Percentiles rank a stretch among this genome's conserved stretches.
These are phyloP conservation scores for Ulota crispa DNA, from an alignment of 225 moss, liverwort and hornwort genomes.

Conservation along the genomic window DNA sequence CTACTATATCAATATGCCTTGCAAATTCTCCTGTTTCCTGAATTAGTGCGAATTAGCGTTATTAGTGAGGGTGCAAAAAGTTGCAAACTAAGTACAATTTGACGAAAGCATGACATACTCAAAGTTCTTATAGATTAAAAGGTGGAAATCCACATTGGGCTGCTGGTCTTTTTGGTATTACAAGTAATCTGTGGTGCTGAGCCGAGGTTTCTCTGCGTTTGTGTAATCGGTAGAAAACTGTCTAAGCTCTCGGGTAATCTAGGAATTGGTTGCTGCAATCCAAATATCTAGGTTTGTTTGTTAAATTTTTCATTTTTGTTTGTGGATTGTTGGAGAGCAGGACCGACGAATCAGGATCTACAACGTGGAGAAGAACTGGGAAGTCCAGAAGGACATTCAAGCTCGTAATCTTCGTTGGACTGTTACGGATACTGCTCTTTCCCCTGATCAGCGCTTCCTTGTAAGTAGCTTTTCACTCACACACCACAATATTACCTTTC, in stretches of 20 bases:
- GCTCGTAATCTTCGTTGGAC: constrained; percentile 88
- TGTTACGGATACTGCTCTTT: constrained; percentile 80
- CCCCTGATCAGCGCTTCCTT: constrained; percentile 85
- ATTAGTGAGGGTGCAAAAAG: no score
- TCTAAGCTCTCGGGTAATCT: not conserved
- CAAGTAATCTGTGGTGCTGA: not conserved
- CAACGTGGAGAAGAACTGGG: constrained; percentile 81
- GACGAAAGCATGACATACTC: not conserved
- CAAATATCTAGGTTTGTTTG: not conserved
- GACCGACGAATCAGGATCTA: constrained; percentile 78
- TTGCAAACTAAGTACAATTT: not conserved
- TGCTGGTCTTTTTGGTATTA: not conserved
- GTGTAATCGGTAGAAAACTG: not conserved
- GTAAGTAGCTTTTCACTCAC: constrained; percentile 31
- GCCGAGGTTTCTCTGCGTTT: not conserved
- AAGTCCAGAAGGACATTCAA: constrained; percentile 68
- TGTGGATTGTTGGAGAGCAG: constrained; percentile 39
- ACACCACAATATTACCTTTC: no score
- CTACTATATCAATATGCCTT: no score
- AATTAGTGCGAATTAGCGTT: no score
- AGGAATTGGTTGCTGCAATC: not conserved
- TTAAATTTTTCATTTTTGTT: not conserved
- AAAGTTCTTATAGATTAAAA: not conserved
- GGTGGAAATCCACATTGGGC: not conserved
- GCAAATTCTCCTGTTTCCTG: no score